phyloP scores from a whole-genome alignment of 2,329 filamentous ascomycete genomes.

The Berkeleyomyces basicola region DNA sequence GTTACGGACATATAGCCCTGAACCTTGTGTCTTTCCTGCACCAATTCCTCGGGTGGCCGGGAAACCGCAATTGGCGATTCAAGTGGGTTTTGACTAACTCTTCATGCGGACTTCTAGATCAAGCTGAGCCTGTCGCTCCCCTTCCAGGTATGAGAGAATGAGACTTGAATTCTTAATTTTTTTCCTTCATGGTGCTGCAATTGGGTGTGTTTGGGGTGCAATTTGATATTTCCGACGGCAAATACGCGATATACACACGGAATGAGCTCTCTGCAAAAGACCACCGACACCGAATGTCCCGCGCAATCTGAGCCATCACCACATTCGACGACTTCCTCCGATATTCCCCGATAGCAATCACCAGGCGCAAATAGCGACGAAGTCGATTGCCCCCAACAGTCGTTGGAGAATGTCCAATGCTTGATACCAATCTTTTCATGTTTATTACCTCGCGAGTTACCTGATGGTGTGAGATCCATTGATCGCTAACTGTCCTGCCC shows the following conservation, averaged over 20 bases:
- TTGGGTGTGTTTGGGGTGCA: neutral
- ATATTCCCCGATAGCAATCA: neutral
- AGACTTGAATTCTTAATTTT: neutral
- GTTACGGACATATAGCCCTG: too few species aligned
- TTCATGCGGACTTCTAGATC: constrained; percentile 39
- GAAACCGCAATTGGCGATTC: neutral
- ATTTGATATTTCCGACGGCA: neutral
- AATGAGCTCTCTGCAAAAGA: neutral
- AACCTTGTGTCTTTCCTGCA: neutral
- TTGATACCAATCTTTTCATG: neutral
- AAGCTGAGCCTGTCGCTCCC: constrained; percentile 95
- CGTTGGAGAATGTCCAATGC: neutral
- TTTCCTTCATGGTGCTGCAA: neutral
- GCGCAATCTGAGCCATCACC: constrained; percentile 1
- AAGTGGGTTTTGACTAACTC: constrained; percentile 17
- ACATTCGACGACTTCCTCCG: neutral
- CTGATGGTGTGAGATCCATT: constrained; percentile 7
- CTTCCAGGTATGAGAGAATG: constrained; percentile 66
- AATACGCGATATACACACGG: neutral
- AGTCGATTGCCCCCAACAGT: neutral
- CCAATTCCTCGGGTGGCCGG: neutral
- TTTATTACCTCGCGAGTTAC: neutral
- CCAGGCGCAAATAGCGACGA: neutral
- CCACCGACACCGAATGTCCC: neutral
- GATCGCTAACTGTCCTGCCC: constrained; percentile 1